Evolutionary conservation across 2,329 filamentous ascomycete genomes (phyloP).

Genomic region (Diatrype stigma): DNA sequence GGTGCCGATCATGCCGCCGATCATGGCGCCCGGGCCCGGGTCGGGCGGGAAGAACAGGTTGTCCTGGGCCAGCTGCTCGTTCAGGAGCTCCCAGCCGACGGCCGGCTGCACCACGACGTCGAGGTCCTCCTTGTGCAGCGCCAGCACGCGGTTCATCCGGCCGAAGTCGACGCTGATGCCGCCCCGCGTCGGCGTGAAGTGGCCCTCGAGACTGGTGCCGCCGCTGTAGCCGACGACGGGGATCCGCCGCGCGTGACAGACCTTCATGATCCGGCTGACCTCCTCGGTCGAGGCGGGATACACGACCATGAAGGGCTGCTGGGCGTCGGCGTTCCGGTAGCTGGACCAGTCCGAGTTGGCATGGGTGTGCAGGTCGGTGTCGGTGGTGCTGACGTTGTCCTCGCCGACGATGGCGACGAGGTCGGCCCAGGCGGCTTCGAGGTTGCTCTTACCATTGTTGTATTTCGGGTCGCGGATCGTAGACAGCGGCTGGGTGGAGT

Average conservation of each 20-base stretch:
- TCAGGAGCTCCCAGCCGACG: conserved; percentile 74
- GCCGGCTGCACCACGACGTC: conserved; percentile 68
- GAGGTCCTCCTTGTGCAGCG: conserved; percentile 64
- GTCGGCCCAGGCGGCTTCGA: conserved; percentile 68
- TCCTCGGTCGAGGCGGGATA: conserved; percentile 71
- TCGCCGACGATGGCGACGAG: conserved; percentile 60
- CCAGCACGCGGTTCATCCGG: conserved; percentile 68
- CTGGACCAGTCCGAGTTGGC: conserved; percentile 61
- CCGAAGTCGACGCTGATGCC: conserved; percentile 75
- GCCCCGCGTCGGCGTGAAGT: conserved; percentile 68
- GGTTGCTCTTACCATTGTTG: conserved; percentile 57
- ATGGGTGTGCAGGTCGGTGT: conserved; percentile 52
- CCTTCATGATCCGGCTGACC: conserved; percentile 69
- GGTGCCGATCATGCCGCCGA: conserved; percentile 75
- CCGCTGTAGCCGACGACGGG: conserved; percentile 73
- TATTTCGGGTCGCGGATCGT: conserved; percentile 49
- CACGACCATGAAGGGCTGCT: conserved; percentile 63
- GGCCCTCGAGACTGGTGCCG: conserved; percentile 74
- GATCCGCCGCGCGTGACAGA: conserved; percentile 66
- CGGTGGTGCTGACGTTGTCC: conserved; percentile 59
- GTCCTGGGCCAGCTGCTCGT: conserved; percentile 62
- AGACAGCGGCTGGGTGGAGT: conserved; percentile 57
- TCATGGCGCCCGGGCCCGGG: conserved; percentile 78
- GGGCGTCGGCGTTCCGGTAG: conserved; percentile 44
- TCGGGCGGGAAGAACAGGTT: conserved; percentile 82